Percentiles rank a stretch among this genome's conserved stretches.
Conservation (phyloP, 768 basidiomycete species). For the Pleurotus tuoliensis region DNA sequence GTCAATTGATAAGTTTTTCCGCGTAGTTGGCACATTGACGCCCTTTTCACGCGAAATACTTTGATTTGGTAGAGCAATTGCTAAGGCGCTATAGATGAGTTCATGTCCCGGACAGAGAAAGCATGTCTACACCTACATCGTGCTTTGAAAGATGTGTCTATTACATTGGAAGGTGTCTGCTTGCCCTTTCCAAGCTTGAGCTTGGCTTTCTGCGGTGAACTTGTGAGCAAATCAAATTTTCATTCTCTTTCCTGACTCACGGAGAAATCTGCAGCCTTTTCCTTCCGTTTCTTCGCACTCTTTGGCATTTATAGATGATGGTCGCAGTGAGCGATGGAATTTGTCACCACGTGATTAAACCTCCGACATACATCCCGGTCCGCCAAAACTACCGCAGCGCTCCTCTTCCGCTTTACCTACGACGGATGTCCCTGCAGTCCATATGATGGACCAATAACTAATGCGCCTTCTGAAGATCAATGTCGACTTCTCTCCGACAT, state of each 20-base stretch:
- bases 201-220: slow-evolving; percentile 77
- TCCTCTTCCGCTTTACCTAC: background rate
- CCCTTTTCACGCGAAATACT: slow-evolving; percentile 62
- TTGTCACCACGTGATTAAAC: no score
- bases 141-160: slow-evolving; percentile 95
- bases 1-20: slow-evolving; percentile 66
- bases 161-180: slow-evolving; percentile 71
- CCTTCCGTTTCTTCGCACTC: slow-evolving; percentile 80
- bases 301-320: slow-evolving; percentile 62
- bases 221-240: background rate
- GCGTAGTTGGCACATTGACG: slow-evolving; percentile 62
- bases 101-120: no score
- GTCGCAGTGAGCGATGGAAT: background rate
- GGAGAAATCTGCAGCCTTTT: slow-evolving; percentile 83
- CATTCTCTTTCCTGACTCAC: slow-evolving; percentile 32
- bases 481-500: slow-evolving; percentile 1
- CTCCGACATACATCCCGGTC: no score
- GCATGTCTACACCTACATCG: slow-evolving; percentile 59
- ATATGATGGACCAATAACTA: no score
- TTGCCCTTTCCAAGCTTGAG: slow-evolving; percentile 97
- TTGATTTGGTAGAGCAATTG: slow-evolving; percentile 87
- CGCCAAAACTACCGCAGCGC: background rate
- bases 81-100: slow-evolving; percentile 32
- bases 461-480: no score
- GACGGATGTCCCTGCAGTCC: background rate